phyloP scores from a whole-genome alignment of 805 yeast species.

The Lipomyces chichibuensis region DNA sequence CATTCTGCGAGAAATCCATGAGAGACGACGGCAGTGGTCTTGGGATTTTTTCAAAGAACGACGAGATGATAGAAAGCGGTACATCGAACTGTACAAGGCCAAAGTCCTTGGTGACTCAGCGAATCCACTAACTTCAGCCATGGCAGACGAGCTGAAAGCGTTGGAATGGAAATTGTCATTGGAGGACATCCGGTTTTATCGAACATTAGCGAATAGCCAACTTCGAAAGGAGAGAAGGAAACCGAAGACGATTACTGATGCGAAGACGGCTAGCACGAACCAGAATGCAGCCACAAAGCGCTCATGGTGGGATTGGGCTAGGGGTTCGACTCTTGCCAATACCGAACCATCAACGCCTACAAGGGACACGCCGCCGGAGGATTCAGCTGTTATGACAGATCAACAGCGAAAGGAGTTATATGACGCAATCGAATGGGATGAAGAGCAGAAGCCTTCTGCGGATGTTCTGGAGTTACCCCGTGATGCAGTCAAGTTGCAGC shows the following conservation, averaged over 20 bases:
- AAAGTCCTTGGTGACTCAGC: slow-evolving; percentile 50
- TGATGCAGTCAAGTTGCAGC: slow-evolving; percentile 68
- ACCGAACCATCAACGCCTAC: background rate
- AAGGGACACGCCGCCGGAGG: slow-evolving; percentile 33
- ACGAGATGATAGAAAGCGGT: slow-evolving; percentile 70
- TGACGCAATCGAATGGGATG: slow-evolving; percentile 92
- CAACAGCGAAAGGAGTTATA: slow-evolving; percentile 88
- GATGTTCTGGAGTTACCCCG: slow-evolving; percentile 60
- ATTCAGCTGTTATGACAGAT: slow-evolving; percentile 64
- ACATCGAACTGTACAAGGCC: slow-evolving; percentile 67
- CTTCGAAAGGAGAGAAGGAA: slow-evolving; percentile 57
- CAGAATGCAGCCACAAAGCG: slow-evolving; percentile 27
- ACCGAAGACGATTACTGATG: slow-evolving; percentile 12
- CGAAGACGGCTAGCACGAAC: slow-evolving; percentile 18
- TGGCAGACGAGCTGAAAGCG: slow-evolving; percentile 48
- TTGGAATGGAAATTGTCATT: slow-evolving; percentile 65
- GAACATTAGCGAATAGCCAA: slow-evolving; percentile 75
- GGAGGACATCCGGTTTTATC: slow-evolving; percentile 83
- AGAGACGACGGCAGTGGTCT: slow-evolving; percentile 76
- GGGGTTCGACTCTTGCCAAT: slow-evolving; percentile 35
- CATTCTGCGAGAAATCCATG: slow-evolving; percentile 78
- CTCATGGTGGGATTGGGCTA: slow-evolving; percentile 63
- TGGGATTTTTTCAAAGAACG: slow-evolving; percentile 80
- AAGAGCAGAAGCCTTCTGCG: slow-evolving; percentile 51
- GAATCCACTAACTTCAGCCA: slow-evolving; percentile 32